Percentiles rank a stretch among this genome's conserved stretches.
These are phyloP conservation scores for Xeromyces bisporus DNA, from an alignment of 495 filamentous ascomycete species.

Conservation along the genomic window DNA sequence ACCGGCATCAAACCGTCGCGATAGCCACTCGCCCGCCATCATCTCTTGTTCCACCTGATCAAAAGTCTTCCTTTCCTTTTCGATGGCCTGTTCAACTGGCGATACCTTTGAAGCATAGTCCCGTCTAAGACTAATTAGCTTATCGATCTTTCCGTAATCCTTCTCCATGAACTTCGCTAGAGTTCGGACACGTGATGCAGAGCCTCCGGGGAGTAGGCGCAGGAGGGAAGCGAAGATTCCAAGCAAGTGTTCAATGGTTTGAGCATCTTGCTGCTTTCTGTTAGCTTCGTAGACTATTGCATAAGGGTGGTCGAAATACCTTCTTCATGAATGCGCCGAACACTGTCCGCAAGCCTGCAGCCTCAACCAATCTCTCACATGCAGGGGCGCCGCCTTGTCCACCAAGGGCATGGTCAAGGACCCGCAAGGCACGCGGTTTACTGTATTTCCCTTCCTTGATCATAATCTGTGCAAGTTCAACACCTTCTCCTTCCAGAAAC, in stretches of 20 bases:
- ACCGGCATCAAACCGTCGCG: constrained; percentile 67
- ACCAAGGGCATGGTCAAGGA: constrained; percentile 69
- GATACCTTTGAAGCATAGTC: constrained; percentile 51
- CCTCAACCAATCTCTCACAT: constrained; percentile 63
- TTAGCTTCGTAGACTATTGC: constrained; percentile 7
- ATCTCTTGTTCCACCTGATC: constrained; percentile 41
- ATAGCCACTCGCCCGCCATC: constrained; percentile 66
- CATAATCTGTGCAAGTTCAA: constrained; percentile 87
- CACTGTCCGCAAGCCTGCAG: constrained; percentile 64
- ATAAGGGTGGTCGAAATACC: constrained; percentile 10
- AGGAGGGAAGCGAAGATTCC: constrained; percentile 79
- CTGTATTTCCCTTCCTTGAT: constrained; percentile 64
- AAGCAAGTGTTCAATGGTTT: constrained; percentile 67
- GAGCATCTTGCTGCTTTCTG: constrained; percentile 36
- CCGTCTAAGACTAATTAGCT: constrained; percentile 50
- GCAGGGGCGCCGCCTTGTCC: constrained; percentile 38
- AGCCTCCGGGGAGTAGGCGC: constrained; percentile 61
- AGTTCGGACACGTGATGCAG: constrained; percentile 59
- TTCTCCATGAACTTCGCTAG: constrained; percentile 93
- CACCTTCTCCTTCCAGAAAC: constrained; percentile 79
- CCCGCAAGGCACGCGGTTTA: constrained; percentile 55
- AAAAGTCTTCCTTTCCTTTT: constrained; percentile 31
- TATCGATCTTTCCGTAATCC: constrained; percentile 69
- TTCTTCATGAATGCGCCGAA: constrained; percentile 89
- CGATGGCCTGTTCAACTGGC: constrained; percentile 50